Evolutionary conservation across 352 stramenopile genomes (phyloP).

Genomic region (Phytophthora syringae): DNA sequence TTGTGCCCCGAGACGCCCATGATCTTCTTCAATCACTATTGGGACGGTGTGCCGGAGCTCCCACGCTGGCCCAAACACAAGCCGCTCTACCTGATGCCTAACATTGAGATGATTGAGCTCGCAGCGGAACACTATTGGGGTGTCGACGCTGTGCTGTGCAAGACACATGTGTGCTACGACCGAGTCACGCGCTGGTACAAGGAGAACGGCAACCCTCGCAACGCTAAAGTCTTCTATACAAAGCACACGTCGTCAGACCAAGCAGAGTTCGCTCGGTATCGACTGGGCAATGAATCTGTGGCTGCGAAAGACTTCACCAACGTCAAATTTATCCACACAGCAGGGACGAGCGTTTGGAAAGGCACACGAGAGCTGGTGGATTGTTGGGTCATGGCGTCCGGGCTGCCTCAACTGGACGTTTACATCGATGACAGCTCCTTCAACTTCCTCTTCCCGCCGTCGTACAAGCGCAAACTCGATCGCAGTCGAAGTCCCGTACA

Average conservation of each 20-base stretch:
- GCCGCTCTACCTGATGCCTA: conserved; percentile 55
- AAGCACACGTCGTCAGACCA: conserved; percentile 55
- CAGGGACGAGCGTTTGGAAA: conserved; percentile 56
- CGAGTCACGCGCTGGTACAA: conserved; percentile 51
- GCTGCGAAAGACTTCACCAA: conserved; percentile 44
- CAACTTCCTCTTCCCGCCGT: conserved; percentile 13
- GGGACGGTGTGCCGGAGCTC: conserved; percentile 27
- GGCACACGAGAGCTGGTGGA: conserved; percentile 57
- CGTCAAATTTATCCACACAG: conserved; percentile 58
- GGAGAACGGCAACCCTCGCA: conserved; percentile 50
- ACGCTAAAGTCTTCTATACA: conserved; percentile 50
- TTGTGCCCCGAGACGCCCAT: conserved; percentile 55
- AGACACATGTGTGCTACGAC: conserved; percentile 52
- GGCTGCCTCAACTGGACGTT: conserved; percentile 49
- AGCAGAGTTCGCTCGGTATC: conserved; percentile 27
- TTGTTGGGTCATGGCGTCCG: conserved; percentile 53
- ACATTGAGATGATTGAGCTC: conserved; percentile 70
- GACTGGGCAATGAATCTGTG: conserved; percentile 23
- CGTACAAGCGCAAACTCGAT: conserved; percentile 7
- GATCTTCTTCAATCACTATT: conserved; percentile 73
- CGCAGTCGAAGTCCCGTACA: conserved; percentile 37
- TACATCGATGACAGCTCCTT: conserved; percentile 38
- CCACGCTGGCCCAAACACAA: conserved; percentile 42
- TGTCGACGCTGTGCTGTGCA: conserved; percentile 65
- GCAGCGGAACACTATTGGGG: conserved; percentile 50